Evolutionary conservation across 2,329 filamentous ascomycete genomes (phyloP), one percentile per base, ranked within the genome.

Genomic region (Claviceps maximensis): DNA sequence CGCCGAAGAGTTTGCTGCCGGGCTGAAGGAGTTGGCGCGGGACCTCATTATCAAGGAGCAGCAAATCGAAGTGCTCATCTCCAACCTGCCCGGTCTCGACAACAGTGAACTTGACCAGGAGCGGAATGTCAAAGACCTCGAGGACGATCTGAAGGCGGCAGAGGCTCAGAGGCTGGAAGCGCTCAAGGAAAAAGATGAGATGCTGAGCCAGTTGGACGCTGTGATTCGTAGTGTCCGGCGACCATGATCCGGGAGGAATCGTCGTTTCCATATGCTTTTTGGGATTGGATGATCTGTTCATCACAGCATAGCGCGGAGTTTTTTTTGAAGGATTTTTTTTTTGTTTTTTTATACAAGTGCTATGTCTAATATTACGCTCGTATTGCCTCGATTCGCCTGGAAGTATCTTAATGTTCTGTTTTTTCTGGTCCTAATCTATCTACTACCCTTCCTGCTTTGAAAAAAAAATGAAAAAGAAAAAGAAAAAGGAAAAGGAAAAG

Each of bases 21-120:
- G 83, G 47, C 78, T 89, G 63, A 74, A 81, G 55, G 87, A 91
- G 66, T 74, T 93, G 51, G 85, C 86, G 40, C 78, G 80, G 56
- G 87, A 91, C 64, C 73, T 93, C 27, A 83, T 91, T 54, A 67
- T 86, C 54, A 89, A 90, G 62, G 84, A 89, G 61, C 86, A 90
- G 69, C 86, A 91, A 70, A 89, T 93, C 56, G 87, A 93, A 66
- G 74, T 80, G 46, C 71, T 93, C 48, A 86, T 91, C 54, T 84
- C 82, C 17, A 79, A 77, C 23, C 74, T 94, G 2, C 88, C 88
- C 0, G 88, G 88, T 0, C 72, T 93, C 23, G 84, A 88, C 46
- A 87, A 83, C 57, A 91, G 84, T 62, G 86, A 91, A 65, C 74
- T 78, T 57, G 84, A 89, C 62, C 88, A 94, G 67, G 78, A 86